phyloP scores from a whole-genome alignment of 2,329 filamentous ascomycete species.

The Gaeumannomyces tritici region DNA sequence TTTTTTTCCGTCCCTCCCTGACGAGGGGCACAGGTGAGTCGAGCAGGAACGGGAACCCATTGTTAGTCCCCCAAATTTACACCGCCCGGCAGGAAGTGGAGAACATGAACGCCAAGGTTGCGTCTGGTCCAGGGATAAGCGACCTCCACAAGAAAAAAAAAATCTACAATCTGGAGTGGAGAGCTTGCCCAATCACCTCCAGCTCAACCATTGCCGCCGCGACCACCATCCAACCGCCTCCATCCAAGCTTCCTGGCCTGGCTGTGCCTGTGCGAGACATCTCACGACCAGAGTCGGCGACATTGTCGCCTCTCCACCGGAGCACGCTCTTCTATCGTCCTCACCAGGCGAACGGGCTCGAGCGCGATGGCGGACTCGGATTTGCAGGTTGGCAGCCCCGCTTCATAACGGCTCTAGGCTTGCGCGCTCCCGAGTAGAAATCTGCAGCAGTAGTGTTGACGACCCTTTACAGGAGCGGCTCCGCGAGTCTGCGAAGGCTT shows the following conservation, averaged over 20 bases:
- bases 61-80: neutral
- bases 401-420: neutral
- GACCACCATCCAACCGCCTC: neutral
- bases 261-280: neutral
- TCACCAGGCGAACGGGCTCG: neutral
- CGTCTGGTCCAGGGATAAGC: conserved; percentile 2
- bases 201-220: conserved; percentile 5
- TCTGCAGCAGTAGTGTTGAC: conserved; percentile 3
- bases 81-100: conserved; percentile 9
- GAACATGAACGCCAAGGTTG: conserved; percentile 11
- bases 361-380: conserved; percentile 13
- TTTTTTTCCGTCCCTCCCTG: neutral
- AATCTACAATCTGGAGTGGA: conserved; percentile 11
- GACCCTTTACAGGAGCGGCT: conserved; percentile 37
- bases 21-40: neutral
- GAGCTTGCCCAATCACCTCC: conserved; percentile 7
- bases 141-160: conserved; percentile 10
- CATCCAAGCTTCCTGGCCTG: neutral
- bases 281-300: neutral
- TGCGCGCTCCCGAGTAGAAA: neutral
- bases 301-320: neutral
- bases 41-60: neutral
- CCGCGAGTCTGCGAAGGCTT: conserved; percentile 58
- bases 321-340: neutral
- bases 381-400: conserved; percentile 11